A percentile compares a stretch with the other conserved stretches of the same genome.
These are phyloP conservation scores for Plasmodium knowlesi DNA, from an alignment of 169 alveolate species.

Conservation along the genomic window DNA sequence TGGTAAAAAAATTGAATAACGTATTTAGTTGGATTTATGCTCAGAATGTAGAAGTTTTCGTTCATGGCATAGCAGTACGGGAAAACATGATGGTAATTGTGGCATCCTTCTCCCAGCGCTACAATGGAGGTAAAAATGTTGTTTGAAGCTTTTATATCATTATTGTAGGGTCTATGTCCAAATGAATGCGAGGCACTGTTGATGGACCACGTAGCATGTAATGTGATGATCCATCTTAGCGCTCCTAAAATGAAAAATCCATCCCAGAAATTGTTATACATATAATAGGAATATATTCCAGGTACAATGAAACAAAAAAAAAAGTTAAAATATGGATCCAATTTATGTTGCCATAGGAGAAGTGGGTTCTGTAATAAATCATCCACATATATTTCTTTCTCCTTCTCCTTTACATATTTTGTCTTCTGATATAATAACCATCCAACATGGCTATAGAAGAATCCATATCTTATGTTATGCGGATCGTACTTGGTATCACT, in stretches of 20 bases:
- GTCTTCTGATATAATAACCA: conserved; percentile 87
- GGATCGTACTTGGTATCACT: conserved; percentile 89
- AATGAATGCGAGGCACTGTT: conserved; percentile 88
- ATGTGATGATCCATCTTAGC: conserved; percentile 82
- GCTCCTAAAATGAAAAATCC: conserved; percentile 86
- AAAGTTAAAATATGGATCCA: conserved; percentile 87
- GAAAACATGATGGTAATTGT: conserved; percentile 90
- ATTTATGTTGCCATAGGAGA: conserved; percentile 76
- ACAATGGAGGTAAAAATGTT: conserved; percentile 83
- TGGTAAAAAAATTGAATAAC: conserved; percentile 42
- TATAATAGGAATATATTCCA: conserved; percentile 79
- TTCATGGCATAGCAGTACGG: conserved; percentile 89
- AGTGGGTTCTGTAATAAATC: conserved; percentile 78
- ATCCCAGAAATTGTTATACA: conserved; percentile 83
- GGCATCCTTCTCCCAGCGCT: conserved; percentile 92
- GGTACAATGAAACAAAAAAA: conserved; percentile 86
- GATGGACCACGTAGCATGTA: conserved; percentile 90
- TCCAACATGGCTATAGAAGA: conserved; percentile 89
- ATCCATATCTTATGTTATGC: conserved; percentile 86
- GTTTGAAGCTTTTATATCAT: conserved; percentile 76
- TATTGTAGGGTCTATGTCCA: conserved; percentile 84
- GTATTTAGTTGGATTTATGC: conserved; percentile 68
- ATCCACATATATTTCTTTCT: conserved; percentile 76
- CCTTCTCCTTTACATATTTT: conserved; percentile 76
- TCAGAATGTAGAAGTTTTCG: conserved; percentile 78